A percentile compares a stretch with the other conserved stretches of the same genome.
Conservation (phyloP, 345 rosid genomes). For the Erodium maritimum region DNA sequence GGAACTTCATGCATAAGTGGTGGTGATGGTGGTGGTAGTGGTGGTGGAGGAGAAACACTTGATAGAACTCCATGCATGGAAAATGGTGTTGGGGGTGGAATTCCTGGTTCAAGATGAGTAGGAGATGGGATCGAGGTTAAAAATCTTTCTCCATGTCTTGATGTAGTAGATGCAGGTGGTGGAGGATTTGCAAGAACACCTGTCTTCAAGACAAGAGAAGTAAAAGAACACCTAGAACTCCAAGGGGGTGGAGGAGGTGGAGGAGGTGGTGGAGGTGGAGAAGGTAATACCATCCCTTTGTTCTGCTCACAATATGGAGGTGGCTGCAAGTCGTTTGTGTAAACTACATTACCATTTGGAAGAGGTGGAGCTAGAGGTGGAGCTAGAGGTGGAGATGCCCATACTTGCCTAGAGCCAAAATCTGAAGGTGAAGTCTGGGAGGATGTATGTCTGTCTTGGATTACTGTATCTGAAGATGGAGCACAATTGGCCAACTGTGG, state of each 20-base stretch:
- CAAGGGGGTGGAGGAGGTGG: slow-evolving; percentile 43
- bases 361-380: slow-evolving; percentile 19
- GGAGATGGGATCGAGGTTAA: slow-evolving; percentile 10
- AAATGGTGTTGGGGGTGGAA: not conserved
- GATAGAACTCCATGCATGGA: not conserved
- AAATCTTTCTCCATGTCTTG: not conserved
- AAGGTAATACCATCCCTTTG: slow-evolving; percentile 25
- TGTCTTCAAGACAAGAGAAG: slow-evolving; percentile 6
- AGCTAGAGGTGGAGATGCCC: slow-evolving; percentile 15
- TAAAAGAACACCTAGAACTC: slow-evolving; percentile 30
- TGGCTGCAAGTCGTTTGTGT: slow-evolving; percentile 15
- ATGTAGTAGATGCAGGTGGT: slow-evolving; percentile 3
- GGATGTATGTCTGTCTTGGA: slow-evolving; percentile 14
- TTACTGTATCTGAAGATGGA: slow-evolving; percentile 17
- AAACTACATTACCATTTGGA: slow-evolving; percentile 14
- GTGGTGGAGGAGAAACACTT: slow-evolving; percentile 4
- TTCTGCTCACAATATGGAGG: slow-evolving; percentile 28
- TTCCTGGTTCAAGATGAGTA: slow-evolving; percentile 1
- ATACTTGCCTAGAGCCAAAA: too few species aligned
- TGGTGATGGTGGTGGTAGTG: slow-evolving; percentile 9
- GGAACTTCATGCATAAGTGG: not conserved
- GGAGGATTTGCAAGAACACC: slow-evolving; percentile 4
- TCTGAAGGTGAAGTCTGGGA: slow-evolving; percentile 17
- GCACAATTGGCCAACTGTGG: slow-evolving; percentile 31
- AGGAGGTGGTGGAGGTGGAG: slow-evolving; percentile 31